Conservation (phyloP, 176 grass and related monocot genomes). For the Guadua angustifolia region DNA sequence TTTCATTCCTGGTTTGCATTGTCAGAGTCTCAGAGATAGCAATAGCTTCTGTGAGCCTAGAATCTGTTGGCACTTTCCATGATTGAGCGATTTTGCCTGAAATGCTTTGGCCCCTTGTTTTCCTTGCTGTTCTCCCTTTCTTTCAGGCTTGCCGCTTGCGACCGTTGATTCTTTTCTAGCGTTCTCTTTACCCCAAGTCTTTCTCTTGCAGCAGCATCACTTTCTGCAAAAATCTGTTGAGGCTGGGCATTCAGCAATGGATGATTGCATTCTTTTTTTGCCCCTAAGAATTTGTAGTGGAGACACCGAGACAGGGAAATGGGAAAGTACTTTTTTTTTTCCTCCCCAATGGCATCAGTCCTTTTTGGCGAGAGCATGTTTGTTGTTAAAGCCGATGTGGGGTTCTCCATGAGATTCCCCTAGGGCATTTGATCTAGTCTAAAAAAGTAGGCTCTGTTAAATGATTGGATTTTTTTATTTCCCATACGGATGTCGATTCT, state of each 20-base stretch:
- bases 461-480: not conserved
- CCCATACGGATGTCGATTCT: not conserved
- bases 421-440: not conserved
- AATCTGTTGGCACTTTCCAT: slow-evolving; percentile 31
- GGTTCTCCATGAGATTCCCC: slow-evolving; percentile 44
- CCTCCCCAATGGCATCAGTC: slow-evolving; percentile 23
- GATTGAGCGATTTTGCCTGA: slow-evolving; percentile 40
- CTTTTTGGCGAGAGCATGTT: slow-evolving; percentile 40
- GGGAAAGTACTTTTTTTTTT: slow-evolving; percentile 45
- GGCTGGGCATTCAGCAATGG: slow-evolving; percentile 4
- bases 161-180: slow-evolving; percentile 8
- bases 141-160: not conserved
- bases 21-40: slow-evolving; percentile 2
- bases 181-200: not conserved
- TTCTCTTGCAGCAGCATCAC: not conserved
- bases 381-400: slow-evolving; percentile 34
- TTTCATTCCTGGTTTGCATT: slow-evolving; percentile 18
- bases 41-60: not conserved
- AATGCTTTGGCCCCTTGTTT: slow-evolving; percentile 34
- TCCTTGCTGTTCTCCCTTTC: slow-evolving; percentile 24
- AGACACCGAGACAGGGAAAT: not conserved
- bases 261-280: slow-evolving; percentile 37
- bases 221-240: slow-evolving; percentile 48
- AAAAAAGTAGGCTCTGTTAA: not conserved
- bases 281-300: slow-evolving; percentile 1